Evolutionary conservation across 257 asterid genomes (phyloP).

Genomic region (Nicotiana knightiana): DNA sequence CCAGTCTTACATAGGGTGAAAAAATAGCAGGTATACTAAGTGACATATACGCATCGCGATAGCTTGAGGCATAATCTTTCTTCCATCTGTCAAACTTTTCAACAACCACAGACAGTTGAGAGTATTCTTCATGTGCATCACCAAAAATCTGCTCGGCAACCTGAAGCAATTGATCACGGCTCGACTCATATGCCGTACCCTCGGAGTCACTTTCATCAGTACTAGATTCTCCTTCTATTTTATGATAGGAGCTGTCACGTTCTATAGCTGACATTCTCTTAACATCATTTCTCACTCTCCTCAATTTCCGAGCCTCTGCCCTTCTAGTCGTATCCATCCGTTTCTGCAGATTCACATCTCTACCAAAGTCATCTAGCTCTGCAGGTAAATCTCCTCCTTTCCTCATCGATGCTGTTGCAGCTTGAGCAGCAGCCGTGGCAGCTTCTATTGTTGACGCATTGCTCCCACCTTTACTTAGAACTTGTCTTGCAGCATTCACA

Average conservation of each 20-base stretch:
- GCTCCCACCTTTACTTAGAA: constrained; percentile 54
- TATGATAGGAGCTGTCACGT: constrained; percentile 40
- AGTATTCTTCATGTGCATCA: constrained; percentile 82
- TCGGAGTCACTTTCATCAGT: constrained; percentile 98
- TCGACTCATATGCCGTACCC: constrained; percentile 68
- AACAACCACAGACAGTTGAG: constrained; percentile 66
- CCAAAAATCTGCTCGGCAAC: constrained; percentile 73
- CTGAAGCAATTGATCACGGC: constrained; percentile 64
- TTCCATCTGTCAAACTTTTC: constrained; percentile 80
- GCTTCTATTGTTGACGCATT: constrained; percentile 44
- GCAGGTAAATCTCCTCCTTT: constrained; percentile 57
- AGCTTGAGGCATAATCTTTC: constrained; percentile 68
- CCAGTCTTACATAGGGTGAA: constrained; percentile 91
- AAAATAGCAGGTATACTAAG: constrained; percentile 67
- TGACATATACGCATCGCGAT: constrained; percentile 93
- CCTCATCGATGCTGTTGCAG: constrained; percentile 50
- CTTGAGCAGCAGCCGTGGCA: constrained; percentile 61
- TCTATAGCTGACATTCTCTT: constrained; percentile 54
- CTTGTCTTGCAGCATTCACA: constrained; percentile 61
- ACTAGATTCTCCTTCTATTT: constrained; percentile 91
- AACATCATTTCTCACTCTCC: constrained; percentile 64
- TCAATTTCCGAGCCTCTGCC: constrained; percentile 54
- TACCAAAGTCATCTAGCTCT: constrained; percentile 81
- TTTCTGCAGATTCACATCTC: constrained; percentile 75
- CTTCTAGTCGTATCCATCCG: constrained; percentile 73